Evolutionary conservation across 2,329 filamentous ascomycete species (phyloP), one percentile per base, ranked within the genome.

Genomic region (Fusarium stilboides): DNA sequence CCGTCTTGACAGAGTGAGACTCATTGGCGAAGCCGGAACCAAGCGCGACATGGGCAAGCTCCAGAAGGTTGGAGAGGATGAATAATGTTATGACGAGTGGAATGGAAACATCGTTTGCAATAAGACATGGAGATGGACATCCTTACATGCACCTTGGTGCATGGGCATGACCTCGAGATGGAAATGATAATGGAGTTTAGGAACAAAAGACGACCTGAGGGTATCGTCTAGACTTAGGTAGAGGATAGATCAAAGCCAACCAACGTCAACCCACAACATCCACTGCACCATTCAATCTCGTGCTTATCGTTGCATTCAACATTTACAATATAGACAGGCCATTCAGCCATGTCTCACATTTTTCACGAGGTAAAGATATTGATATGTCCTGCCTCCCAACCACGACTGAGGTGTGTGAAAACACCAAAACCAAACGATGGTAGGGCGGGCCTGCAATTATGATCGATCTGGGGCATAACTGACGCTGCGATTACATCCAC

Each of bases 11-110:
- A 86, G 93, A 52, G 81, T 96, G 70, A 86, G 89, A 73, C 84
- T 98, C 57, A 90, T 98, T 76, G 96, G 96, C 31, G 95, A 98
- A 80, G 88, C 89, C 17, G 95, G 96, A 15, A 91, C 97, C 85
- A 97, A 97, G 87, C 88, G 94, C 64, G 92, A 96, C 59, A 93
- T 94, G 88, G 95, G 94, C 71, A 97, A 97, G 85, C 83, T 99
- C 71, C 94, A 98, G 86, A 98, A 98, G 89, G 88, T 98, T 77
- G 93, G 91, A 15, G 92, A 97, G 28, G 89, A 89, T 55, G 87
- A 91, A 78, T 90, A 82, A 78, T 33, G 14, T n/a, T 39, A 44
- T 47, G 24, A 43, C 59, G 57, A 46, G 55, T 56, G 56, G 14
- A n/a, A 45, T 50, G 33, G 46, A 40, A 42, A 17, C 14, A 13